Percentiles rank a stretch among this genome's conserved stretches.
These are phyloP conservation scores for Raphanus hybrid DNA, from an alignment of 441 rosid species.

Conservation along the genomic window DNA sequence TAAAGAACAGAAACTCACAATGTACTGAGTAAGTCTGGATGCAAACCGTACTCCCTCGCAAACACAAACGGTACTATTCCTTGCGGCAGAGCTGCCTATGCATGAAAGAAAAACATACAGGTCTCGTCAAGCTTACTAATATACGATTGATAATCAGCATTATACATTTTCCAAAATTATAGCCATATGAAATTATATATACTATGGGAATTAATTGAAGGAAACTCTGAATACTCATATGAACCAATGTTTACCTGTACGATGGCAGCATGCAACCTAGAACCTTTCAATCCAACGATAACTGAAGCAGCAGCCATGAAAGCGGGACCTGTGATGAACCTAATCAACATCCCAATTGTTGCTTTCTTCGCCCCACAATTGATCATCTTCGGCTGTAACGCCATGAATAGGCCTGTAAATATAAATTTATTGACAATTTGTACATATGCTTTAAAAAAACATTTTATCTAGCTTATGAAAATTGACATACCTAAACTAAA, in stretches of 20 bases:
- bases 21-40: slow-evolving; percentile 78
- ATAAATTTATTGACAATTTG: background rate
- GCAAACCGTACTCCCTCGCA: slow-evolving; percentile 78
- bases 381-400: slow-evolving; percentile 74
- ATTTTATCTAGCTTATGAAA: background rate
- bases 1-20: slow-evolving; percentile 49
- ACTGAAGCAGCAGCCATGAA: slow-evolving; percentile 66
- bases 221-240: background rate
- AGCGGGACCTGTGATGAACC: slow-evolving; percentile 67
- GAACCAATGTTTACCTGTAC: slow-evolving; percentile 59
- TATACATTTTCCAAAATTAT: background rate
- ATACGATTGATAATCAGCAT: background rate
- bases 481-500: slow-evolving; percentile 70
- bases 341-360: slow-evolving; percentile 62
- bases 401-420: slow-evolving; percentile 76
- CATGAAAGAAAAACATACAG: background rate
- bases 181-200: background rate
- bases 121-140: background rate
- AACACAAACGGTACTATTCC: slow-evolving; percentile 85
- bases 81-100: slow-evolving; percentile 88
- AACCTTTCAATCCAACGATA: slow-evolving; percentile 61
- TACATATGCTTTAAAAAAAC: background rate
- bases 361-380: slow-evolving; percentile 74
- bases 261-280: slow-evolving; percentile 67
- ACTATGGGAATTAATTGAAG: background rate